These are phyloP conservation scores for Chlamydomonas sp. DNA, from an alignment of 139 green algal species.

Conservation along the genomic window DNA sequence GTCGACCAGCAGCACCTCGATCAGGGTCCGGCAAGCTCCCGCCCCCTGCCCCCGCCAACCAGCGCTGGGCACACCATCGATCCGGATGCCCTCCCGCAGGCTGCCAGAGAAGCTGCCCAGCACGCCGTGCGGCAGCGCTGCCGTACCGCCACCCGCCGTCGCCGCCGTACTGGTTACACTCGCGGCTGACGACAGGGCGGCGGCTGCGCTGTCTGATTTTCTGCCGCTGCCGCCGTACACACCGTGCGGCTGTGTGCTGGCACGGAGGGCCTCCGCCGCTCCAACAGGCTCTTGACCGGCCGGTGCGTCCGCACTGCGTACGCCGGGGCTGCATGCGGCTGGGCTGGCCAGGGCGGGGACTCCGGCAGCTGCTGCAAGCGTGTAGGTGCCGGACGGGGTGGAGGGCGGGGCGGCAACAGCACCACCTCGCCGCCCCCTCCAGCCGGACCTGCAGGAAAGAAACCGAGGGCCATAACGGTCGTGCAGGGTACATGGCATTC, in stretches of 20 bases:
- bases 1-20: no score
- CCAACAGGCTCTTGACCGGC: constrained; percentile 43
- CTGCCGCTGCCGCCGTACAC: not conserved
- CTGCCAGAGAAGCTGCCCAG: constrained; percentile 35
- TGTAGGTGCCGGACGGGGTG: not conserved
- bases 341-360: no score
- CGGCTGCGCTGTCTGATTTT: no score
- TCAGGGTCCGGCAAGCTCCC: no score
- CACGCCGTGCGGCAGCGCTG: not conserved
- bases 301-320: not conserved
- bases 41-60: constrained; percentile 1
- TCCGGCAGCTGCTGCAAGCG: no score
- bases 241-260: not conserved
- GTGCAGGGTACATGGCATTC: not conserved
- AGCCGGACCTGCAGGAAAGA: constrained; percentile 4
- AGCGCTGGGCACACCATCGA: constrained; percentile 35
- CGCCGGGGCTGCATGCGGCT: not conserved
- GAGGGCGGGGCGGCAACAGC: not conserved
- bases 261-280: constrained; percentile 7
- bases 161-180: no score
- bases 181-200: no score
- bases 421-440: constrained; percentile 10
- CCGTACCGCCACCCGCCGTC: not conserved
- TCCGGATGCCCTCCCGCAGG: constrained; percentile 3
- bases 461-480: not conserved